These are phyloP conservation scores for Solanum sitiens DNA, from an alignment of 257 asterid species.

Conservation along the genomic window DNA sequence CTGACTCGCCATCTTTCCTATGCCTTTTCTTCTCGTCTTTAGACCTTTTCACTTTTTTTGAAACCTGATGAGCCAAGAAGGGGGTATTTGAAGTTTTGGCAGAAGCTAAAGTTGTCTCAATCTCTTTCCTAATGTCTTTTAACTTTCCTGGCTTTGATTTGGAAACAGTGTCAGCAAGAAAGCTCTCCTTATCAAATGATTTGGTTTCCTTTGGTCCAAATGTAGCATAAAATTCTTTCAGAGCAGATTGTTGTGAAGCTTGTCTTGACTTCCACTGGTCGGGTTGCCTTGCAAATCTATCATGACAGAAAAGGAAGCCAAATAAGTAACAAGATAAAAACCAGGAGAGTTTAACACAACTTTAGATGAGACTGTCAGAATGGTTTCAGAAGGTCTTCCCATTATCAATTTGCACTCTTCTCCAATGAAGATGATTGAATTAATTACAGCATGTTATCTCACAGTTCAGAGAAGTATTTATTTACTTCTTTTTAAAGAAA, in stretches of 20 bases:
- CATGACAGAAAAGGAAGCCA: not conserved
- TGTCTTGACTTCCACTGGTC: constrained; percentile 87
- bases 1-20: constrained; percentile 16
- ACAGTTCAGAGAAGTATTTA: not conserved
- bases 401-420: not conserved
- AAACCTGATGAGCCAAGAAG: constrained; percentile 65
- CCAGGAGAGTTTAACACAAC: not conserved
- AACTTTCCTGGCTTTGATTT: constrained; percentile 56
- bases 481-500: not conserved
- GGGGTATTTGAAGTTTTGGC: constrained; percentile 27
- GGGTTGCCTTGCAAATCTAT: constrained; percentile 57
- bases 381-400: not conserved
- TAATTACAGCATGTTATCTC: not conserved
- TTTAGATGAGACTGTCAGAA: not conserved
- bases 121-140: constrained; percentile 70
- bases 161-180: constrained; percentile 37
- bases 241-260: constrained; percentile 55
- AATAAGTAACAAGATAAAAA: not conserved
- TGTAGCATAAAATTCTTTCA: constrained; percentile 55
- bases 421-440: not conserved
- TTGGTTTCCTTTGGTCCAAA: constrained; percentile 57
- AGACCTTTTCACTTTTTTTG: constrained; percentile 2
- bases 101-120: constrained; percentile 35
- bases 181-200: constrained; percentile 39
- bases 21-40: constrained; percentile 22